Conservation (phyloP, 1,139 yeast species). For the Lodderomyces pseudojiufengensis region DNA sequence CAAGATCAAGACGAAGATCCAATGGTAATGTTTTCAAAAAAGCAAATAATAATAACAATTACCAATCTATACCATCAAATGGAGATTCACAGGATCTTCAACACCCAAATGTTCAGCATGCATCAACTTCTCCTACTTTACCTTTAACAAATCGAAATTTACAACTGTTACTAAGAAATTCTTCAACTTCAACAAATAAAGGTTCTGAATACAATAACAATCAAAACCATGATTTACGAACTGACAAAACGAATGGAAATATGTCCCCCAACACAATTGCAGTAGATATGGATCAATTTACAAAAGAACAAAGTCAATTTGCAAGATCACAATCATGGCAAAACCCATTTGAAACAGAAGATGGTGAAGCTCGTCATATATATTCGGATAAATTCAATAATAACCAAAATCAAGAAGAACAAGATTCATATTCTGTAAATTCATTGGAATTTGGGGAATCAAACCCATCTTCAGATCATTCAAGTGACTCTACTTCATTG, state of each 20-base stretch:
- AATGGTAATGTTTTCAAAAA: slow-evolving; percentile 9
- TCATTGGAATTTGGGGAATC: slow-evolving; percentile 51
- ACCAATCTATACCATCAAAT: not conserved
- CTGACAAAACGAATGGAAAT: slow-evolving; percentile 6
- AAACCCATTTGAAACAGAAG: slow-evolving; percentile 9
- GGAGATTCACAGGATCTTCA: not conserved
- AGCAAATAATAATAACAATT: not conserved
- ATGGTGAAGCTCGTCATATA: slow-evolving; percentile 6
- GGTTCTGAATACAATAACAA: not conserved
- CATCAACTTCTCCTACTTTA: slow-evolving; percentile 13
- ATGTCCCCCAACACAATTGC: slow-evolving; percentile 25
- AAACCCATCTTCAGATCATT: slow-evolving; percentile 69
- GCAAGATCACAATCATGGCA: slow-evolving; percentile 20
- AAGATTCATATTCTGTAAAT: slow-evolving; percentile 24
- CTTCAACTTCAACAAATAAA: slow-evolving; percentile 10
- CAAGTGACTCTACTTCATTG: slow-evolving; percentile 68
- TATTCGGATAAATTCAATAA: slow-evolving; percentile 1
- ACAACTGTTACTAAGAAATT: slow-evolving; percentile 21
- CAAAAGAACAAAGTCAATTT: slow-evolving; percentile 33
- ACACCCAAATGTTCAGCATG: not conserved
- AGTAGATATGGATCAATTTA: slow-evolving; percentile 38
- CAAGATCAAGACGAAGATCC: slow-evolving; percentile 28
- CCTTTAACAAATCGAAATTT: slow-evolving; percentile 41
- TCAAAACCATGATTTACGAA: not conserved
- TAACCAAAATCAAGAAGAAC: slow-evolving; percentile 13